Evolutionary conservation across 2,329 filamentous ascomycete species (phyloP).

Genomic region (Ciborinia camelliae): DNA sequence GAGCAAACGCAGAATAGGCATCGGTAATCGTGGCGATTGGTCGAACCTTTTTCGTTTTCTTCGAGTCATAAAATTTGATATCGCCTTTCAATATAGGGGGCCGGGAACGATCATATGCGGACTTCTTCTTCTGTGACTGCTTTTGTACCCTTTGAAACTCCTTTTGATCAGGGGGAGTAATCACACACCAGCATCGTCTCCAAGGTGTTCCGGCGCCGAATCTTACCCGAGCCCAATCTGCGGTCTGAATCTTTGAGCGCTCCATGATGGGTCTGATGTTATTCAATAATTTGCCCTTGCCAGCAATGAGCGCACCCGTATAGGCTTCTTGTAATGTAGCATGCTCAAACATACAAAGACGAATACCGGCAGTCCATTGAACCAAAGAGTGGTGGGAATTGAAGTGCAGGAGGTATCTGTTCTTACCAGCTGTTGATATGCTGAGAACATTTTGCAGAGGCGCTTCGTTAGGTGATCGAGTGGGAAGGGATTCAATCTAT

Average conservation of each 20-base stretch:
- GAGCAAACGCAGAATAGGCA: conserved; percentile 87
- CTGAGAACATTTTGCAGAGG: conserved; percentile 92
- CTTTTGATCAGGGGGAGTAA: conserved; percentile 90
- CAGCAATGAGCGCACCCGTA: conserved; percentile 90
- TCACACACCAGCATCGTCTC: conserved; percentile 95
- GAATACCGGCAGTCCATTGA: conserved; percentile 94
- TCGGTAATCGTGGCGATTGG: conserved; percentile 91
- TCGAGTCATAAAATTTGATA: conserved; percentile 91
- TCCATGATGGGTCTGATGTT: conserved; percentile 90
- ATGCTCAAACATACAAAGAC: conserved; percentile 91
- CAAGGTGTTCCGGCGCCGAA: conserved; percentile 96
- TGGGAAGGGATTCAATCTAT: conserved; percentile 85
- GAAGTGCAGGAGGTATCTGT: conserved; percentile 93
- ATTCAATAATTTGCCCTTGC: conserved; percentile 85
- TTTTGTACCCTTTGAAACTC: conserved; percentile 82
- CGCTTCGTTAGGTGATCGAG: conserved; percentile 70
- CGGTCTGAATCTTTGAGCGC: conserved; percentile 68
- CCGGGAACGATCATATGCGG: conserved; percentile 73
- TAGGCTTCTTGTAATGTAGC: conserved; percentile 93
- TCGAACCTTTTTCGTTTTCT: conserved; percentile 82
- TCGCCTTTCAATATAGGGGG: conserved; percentile 72
- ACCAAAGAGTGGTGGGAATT: conserved; percentile 89
- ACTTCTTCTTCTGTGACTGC: conserved; percentile 74
- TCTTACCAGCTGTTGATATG: conserved; percentile 91
- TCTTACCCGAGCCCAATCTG: conserved; percentile 92